Evolutionary conservation across 306 rosid species (phyloP).

Genomic region (Boehmeria nivea): DNA sequence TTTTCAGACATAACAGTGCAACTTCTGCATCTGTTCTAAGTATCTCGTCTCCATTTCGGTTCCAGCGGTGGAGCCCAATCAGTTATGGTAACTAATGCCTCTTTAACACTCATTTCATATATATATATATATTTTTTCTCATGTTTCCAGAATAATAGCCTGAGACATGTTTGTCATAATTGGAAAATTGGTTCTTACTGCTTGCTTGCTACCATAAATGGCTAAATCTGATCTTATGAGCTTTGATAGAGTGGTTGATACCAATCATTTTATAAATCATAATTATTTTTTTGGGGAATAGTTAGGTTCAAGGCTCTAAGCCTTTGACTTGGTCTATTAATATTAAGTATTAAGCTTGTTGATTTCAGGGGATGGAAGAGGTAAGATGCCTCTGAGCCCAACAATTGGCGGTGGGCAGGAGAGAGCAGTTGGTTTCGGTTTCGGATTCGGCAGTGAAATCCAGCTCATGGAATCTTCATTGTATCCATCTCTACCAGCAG

Average conservation of each 20-base stretch:
- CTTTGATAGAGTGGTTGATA: too few species aligned
- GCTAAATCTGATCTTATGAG: too few species aligned
- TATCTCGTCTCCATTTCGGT: slow-evolving; percentile 68
- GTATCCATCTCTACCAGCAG: slow-evolving; percentile 48
- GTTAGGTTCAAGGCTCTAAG: too few species aligned
- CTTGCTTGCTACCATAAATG: too few species aligned
- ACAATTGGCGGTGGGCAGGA: slow-evolving; percentile 50
- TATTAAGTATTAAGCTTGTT: slow-evolving; percentile 1
- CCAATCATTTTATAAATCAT: too few species aligned
- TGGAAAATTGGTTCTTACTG: background rate
- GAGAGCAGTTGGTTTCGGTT: slow-evolving; percentile 53
- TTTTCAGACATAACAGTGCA: slow-evolving; percentile 58
- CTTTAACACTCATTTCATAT: background rate
- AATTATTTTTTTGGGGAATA: too few species aligned
- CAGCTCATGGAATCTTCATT: slow-evolving; percentile 66
- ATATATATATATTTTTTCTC: too few species aligned
- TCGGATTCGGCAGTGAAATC: slow-evolving; percentile 48
- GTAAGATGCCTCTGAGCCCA: slow-evolving; percentile 90
- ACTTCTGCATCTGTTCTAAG: slow-evolving; percentile 65
- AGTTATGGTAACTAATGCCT: slow-evolving; percentile 55
- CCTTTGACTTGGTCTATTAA: too few species aligned
- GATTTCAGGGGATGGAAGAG: slow-evolving; percentile 73
- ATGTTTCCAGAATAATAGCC: background rate
- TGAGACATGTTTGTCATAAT: background rate
- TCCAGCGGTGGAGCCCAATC: slow-evolving; percentile 81